Evolutionary conservation across 2,329 filamentous ascomycete species (phyloP), one percentile per base, ranked within the genome.

Genomic region (Thelonectria blattea): DNA sequence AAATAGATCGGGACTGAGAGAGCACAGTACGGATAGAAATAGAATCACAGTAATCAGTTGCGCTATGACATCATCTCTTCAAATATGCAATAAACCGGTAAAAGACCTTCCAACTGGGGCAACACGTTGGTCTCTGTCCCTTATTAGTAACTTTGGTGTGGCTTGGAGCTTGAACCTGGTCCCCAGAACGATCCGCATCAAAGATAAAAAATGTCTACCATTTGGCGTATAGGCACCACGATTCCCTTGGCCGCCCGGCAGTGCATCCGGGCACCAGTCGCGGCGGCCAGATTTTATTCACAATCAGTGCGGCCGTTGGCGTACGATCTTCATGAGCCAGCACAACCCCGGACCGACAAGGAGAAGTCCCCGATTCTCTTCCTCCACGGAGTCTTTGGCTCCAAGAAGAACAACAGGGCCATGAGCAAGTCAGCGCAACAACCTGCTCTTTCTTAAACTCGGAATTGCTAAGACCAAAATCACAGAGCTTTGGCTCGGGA

Each of bases 351-450:
- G 43, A 74, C 75, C 2, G 74, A 77, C 24, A 72, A 76, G 56
- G 74, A 81, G 71, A 73, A 75, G 60, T 76, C 79, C 41, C 91
- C 93, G 2, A 92, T 98, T 65, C 78, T 98, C 63, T 91, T 98
- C 67, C 86, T 98, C 72, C 94, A 98, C 74, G 94, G 95, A 1
- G 82, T 98, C 11, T 97, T 98, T 72, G 94, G 94, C 18, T 97
- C 92, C 39, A 97, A 96, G 80, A 93, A 92, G 80, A 98, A 98
- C 75, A 97, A 97, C 74, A 84, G 93, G 75, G 91, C 85, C 71
- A 95, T 98, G 64, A 96, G 93, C 89, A 96, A 93, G 94, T 97
- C 81, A 75, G 90, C 79, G 50, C 46, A 45, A 34, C 37, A 9
- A 1, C 10, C 14, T 20, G 2, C 1, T 10, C 10, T 5, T 3